Base-by-base conservation (phyloP, 768 basidiomycete species). In the Boletus sp. region DNA sequence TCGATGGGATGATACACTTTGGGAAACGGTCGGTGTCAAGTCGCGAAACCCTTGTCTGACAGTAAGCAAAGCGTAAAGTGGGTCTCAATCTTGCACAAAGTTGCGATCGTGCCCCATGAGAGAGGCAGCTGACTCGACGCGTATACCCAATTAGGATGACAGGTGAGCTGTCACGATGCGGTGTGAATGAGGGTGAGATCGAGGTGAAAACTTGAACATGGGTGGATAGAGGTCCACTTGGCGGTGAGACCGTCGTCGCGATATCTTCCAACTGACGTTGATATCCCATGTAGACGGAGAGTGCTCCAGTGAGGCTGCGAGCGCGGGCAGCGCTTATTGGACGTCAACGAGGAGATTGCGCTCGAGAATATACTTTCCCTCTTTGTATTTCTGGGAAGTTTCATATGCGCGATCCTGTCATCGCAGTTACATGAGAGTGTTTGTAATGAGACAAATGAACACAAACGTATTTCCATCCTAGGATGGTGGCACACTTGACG, bases 381-480 rank as follows among this genome's bases (percentile, higher is more conserved):
- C 96, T 70, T 99, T 99, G 80, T 98, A 99, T 72, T 88, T 92
- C 81, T 99, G 95, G 8, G 85, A 80, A 11, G 79, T 68, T 67
- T 98, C 95, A 68, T 85, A 97, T 15, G 96, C 96, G 53, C 84
- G 84, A 71, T 97, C 96, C 96, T 97, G 64, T 43, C n/a, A 46
- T 47, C 19, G 47, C 47, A 13, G 41, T 50, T 32, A 44, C 29
- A 41, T 49, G 50, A 58, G 56, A 50, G 40, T 7, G 35, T 19
- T 34, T 32, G 32, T 8, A 42, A 17, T 29, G 11, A 15, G 32
- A 50, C 27, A 48, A 10, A 33, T 2, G 33, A 23, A 25, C 34
- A 66, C 64, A 38, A 69, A 92, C 97, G 71, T 99, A 99, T 93
- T 98, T 98, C 96, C 97, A 98, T 52, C 96, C 96, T 32, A 99